These are phyloP conservation scores for Lachancea sp. DNA, from an alignment of 805 yeast species.

Conservation along the genomic window DNA sequence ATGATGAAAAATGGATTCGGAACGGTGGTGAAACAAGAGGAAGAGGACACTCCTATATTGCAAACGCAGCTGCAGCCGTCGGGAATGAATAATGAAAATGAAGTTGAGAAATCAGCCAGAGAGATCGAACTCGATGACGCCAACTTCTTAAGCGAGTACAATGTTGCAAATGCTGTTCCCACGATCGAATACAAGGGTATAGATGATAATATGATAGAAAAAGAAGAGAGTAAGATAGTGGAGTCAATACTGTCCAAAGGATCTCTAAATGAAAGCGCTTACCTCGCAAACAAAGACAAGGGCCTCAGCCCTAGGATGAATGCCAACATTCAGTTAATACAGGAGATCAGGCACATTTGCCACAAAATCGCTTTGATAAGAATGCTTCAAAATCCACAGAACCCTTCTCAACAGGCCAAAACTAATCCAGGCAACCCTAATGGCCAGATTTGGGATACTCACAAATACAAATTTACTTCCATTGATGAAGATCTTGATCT, in stretches of 20 bases:
- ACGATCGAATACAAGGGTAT: constrained; percentile 49
- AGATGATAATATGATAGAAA: constrained; percentile 41
- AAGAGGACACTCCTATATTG: constrained; percentile 14
- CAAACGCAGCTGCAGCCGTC: constrained; percentile 8
- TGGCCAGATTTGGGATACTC: constrained; percentile 16
- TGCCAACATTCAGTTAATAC: constrained; percentile 70
- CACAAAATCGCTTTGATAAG: constrained; percentile 82
- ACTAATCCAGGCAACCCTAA: constrained; percentile 13
- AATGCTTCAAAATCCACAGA: constrained; percentile 79
- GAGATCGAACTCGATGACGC: constrained; percentile 48
- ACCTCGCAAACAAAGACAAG: constrained; percentile 37
- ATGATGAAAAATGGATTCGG: constrained; percentile 38
- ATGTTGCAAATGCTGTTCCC: constrained; percentile 75
- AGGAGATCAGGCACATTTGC: constrained; percentile 80
- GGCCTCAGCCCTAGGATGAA: constrained; percentile 59
- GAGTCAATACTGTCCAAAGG: constrained; percentile 36
- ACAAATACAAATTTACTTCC: constrained; percentile 34
- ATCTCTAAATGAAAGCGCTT: constrained; percentile 31
- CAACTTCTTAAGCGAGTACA: constrained; percentile 74
- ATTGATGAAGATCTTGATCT: constrained; percentile 60
- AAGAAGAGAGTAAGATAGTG: constrained; percentile 40
- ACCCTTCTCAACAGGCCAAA: constrained; percentile 17
- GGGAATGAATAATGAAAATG: constrained; percentile 9
- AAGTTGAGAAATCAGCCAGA: constrained; percentile 36
- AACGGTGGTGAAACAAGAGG: constrained; percentile 32